A percentile compares a stretch with the other conserved stretches of the same genome.
Conservation (phyloP, 2,329 filamentous ascomycete genomes). For the Calonectria pauciramosa region DNA sequence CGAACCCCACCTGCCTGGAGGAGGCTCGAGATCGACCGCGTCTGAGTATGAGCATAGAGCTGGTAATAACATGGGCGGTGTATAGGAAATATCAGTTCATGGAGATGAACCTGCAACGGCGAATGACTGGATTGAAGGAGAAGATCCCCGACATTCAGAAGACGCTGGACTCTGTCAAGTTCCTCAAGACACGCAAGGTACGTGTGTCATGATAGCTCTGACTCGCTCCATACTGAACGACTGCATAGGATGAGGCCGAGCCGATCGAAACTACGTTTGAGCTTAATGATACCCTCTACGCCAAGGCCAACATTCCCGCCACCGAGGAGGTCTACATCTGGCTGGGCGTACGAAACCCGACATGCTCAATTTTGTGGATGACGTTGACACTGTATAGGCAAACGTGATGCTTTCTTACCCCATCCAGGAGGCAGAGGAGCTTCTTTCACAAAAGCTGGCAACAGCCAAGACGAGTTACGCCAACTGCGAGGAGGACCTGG, state of each 20-base stretch:
- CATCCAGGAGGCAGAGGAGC: conserved; percentile 84
- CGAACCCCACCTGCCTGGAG: neutral
- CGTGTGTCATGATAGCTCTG: neutral
- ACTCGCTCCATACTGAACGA: conserved; percentile 34
- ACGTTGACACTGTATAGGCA: conserved; percentile 67
- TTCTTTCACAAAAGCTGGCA: conserved; percentile 82
- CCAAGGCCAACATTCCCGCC: conserved; percentile 84
- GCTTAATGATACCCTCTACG: conserved; percentile 95
- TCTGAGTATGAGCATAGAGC: conserved; percentile 15
- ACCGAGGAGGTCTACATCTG: conserved; percentile 96
- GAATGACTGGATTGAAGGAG: conserved; percentile 85
- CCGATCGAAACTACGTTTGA: conserved; percentile 94
- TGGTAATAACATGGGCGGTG: conserved; percentile 40
- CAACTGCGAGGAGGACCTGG: conserved; percentile 97
- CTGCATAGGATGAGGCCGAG: conserved; percentile 66
- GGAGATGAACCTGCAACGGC: conserved; percentile 91
- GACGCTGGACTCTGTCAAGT: conserved; percentile 91
- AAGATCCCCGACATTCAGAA: conserved; percentile 98
- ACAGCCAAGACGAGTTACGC: conserved; percentile 83
- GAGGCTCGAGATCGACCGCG: conserved; percentile 25
- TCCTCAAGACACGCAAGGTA: conserved; percentile 83
- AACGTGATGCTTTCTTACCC: conserved; percentile 99
- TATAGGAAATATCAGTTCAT: conserved; percentile 99
- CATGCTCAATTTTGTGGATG: neutral
- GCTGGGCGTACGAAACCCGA: conserved; percentile 77